These are phyloP conservation scores for Ailanthus altissimus DNA, from an alignment of 345 rosid genomes.

Conservation along the genomic window DNA sequence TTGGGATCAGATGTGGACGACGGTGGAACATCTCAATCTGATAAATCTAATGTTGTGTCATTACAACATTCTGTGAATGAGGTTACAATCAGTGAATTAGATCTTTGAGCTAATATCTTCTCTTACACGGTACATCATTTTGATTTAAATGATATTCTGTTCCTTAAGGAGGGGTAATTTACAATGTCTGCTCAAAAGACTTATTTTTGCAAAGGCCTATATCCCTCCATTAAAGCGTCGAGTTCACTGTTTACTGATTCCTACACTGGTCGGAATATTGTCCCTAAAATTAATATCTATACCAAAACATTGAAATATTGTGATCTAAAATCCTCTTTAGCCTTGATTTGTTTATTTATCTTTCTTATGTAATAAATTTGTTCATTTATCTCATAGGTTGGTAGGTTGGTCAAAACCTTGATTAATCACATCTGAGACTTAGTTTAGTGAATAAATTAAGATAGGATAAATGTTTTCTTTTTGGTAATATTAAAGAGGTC, in stretches of 20 bases:
- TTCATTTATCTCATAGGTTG: not conserved
- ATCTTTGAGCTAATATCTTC: not conserved
- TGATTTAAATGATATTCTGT: not conserved
- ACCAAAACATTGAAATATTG: not conserved
- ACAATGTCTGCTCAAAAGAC: not conserved
- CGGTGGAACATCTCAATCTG: not conserved
- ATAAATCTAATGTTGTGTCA: slow-evolving; percentile 3
- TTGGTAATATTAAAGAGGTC: too few species aligned
- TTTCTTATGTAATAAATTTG: not conserved
- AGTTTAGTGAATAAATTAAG: not conserved
- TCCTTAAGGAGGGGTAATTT: not conserved
- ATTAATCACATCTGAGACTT: not conserved
- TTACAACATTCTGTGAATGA: slow-evolving; percentile 36
- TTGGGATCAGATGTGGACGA: slow-evolving; percentile 13
- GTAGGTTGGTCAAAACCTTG: not conserved
- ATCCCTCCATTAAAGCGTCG: too few species aligned
- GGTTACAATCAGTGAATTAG: slow-evolving; percentile 40
- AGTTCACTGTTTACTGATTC: too few species aligned
- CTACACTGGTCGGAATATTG: not conserved
- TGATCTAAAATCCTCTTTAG: not conserved
- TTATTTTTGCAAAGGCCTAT: not conserved
- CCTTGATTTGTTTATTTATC: not conserved
- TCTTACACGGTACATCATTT: not conserved
- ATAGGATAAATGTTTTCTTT: not conserved
- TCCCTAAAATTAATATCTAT: not conserved